phyloP scores from a whole-genome alignment of 1,139 yeast species.

The Yamadazyma taylorii region DNA sequence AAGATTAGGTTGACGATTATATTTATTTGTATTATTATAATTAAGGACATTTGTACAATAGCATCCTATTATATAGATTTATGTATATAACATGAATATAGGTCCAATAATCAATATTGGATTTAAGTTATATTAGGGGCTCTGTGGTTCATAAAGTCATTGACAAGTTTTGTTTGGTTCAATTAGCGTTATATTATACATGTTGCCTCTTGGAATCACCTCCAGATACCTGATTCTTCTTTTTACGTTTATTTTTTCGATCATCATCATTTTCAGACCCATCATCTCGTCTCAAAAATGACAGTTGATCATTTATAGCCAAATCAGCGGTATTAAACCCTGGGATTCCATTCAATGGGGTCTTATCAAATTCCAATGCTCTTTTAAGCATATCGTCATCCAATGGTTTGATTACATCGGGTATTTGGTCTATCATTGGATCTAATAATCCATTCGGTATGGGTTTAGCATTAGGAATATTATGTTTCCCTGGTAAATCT shows the following conservation, averaged over 20 bases:
- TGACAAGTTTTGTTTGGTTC: background rate
- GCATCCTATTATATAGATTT: no score
- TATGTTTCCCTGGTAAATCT: constrained; percentile 82
- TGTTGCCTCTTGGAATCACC: constrained; percentile 42
- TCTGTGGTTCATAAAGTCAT: constrained; percentile 4
- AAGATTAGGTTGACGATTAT: background rate
- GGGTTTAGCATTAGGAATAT: constrained; percentile 57
- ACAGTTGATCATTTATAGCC: constrained; percentile 59
- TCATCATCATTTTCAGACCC: constrained; percentile 40
- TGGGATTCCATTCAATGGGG: constrained; percentile 72
- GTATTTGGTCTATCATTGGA: constrained; percentile 41
- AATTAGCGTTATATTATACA: constrained; percentile 13
- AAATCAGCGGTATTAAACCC: constrained; percentile 73
- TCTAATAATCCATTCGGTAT: constrained; percentile 54
- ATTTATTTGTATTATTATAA: constrained; percentile 1
- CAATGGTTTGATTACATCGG: constrained; percentile 48
- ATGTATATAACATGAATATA: background rate
- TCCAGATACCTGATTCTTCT: constrained; percentile 27
- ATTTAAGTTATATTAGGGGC: no score
- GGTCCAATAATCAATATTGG: no score
- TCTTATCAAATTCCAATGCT: constrained; percentile 63
- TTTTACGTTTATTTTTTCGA: constrained; percentile 32
- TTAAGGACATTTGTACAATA: background rate
- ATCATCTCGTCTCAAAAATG: constrained; percentile 46
- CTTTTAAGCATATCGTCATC: constrained; percentile 49